phyloP scores from a whole-genome alignment of 1,284 basidiomycete species.

The Cryptococcus deneoformans region DNA sequence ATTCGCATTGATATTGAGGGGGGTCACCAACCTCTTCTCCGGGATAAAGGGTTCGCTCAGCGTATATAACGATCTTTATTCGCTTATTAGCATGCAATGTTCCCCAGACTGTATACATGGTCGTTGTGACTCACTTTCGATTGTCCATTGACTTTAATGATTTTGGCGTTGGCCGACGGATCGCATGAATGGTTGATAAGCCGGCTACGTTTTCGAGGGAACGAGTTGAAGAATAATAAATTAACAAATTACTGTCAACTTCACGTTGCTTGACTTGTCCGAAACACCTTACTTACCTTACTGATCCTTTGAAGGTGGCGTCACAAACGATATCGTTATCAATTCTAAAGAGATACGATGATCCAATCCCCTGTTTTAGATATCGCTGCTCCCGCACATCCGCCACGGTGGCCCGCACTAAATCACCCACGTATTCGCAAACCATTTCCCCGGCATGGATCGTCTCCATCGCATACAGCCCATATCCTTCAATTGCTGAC shows the following conservation, averaged over 20 bases:
- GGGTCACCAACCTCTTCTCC: conserved; percentile 81
- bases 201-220: conserved; percentile 59
- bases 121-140: conserved; percentile 55
- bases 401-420: conserved; percentile 91
- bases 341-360: conserved; percentile 89
- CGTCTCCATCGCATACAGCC: conserved; percentile 90
- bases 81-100: conserved; percentile 1
- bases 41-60: conserved; percentile 87
- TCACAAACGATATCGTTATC: conserved; percentile 93
- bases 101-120: background rate
- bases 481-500: conserved; percentile 98
- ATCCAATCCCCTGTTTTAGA: conserved; percentile 91
- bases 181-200: conserved; percentile 96
- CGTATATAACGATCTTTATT: conserved; percentile 91
- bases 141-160: conserved; percentile 96
- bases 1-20: too few species aligned
- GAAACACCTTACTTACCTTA: conserved; percentile 64
- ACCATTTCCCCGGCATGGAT: conserved; percentile 98
- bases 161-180: conserved; percentile 96
- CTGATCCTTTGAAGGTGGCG: conserved; percentile 97
- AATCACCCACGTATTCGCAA: conserved; percentile 92
- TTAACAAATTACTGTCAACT: too few species aligned
- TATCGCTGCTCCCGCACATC: conserved; percentile 97
- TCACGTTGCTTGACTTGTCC: too few species aligned
- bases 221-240: background rate